These are phyloP conservation scores for Penicillium sp. DNA, from an alignment of 2,329 filamentous ascomycete species.

Conservation along the genomic window DNA sequence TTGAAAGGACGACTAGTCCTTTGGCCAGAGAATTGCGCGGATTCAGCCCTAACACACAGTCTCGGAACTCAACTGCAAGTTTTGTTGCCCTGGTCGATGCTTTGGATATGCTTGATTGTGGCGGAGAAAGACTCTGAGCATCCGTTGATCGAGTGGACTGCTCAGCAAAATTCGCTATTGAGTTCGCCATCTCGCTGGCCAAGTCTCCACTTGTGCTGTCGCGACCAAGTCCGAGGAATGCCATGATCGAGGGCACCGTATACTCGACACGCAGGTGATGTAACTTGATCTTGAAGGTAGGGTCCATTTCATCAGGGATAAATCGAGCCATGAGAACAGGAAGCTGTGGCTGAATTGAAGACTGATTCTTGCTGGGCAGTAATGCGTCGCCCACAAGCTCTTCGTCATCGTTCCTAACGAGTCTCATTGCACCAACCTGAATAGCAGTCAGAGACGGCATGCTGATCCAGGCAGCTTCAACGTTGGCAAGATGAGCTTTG, in stretches of 20 bases:
- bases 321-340: conserved; percentile 84
- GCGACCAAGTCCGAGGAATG: conserved; percentile 69
- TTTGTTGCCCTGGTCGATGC: conserved; percentile 53
- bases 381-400: conserved; percentile 69
- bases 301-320: conserved; percentile 92
- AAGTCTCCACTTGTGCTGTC: conserved; percentile 71
- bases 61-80: conserved; percentile 65
- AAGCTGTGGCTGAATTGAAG: conserved; percentile 16
- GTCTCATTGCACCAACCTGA: conserved; percentile 63
- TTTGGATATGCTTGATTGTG: conserved; percentile 17
- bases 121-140: conserved; percentile 10
- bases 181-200: conserved; percentile 72
- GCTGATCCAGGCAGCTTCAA: conserved; percentile 78
- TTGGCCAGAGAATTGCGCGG: conserved; percentile 75
- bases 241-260: conserved; percentile 78
- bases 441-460: conserved; percentile 79
- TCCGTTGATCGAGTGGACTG: conserved; percentile 14
- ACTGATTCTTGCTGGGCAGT: conserved; percentile 27
- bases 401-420: conserved; percentile 67
- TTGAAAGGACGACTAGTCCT: conserved; percentile 73
- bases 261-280: conserved; percentile 88
- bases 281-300: conserved; percentile 82
- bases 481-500: conserved; percentile 57
- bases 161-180: conserved; percentile 74
- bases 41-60: conserved; percentile 82